Conservation (phyloP, 2,329 filamentous ascomycete genomes). For the Apiospora kogelbergensis region DNA sequence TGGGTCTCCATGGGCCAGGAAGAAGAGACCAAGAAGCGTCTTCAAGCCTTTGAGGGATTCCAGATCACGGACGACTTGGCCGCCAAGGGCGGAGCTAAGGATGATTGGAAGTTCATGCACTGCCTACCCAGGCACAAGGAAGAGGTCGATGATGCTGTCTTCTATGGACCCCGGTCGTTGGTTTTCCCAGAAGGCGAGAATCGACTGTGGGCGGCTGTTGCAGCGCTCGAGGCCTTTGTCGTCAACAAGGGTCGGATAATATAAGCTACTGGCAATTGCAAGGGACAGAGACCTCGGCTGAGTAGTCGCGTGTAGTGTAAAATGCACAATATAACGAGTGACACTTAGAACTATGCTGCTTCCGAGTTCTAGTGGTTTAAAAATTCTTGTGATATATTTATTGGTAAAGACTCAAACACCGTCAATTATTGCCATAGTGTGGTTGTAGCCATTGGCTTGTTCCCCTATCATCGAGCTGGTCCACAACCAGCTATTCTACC, state of each 20-base stretch:
- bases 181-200: slow-evolving; percentile 97
- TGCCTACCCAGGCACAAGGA: slow-evolving; percentile 89
- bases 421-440: background rate
- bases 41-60: slow-evolving; percentile 84
- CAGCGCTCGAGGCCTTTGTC: slow-evolving; percentile 83
- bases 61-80: slow-evolving; percentile 89
- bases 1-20: slow-evolving; percentile 99
- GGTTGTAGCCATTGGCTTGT: too few relatives aligned
- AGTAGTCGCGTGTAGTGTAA: background rate
- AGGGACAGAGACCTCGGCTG: background rate
- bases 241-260: slow-evolving; percentile 86
- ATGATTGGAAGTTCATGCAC: slow-evolving; percentile 97
- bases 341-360: too few relatives aligned
- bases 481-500: background rate
- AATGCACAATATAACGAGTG: background rate
- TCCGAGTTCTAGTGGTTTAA: background rate
- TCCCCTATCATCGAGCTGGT: too few relatives aligned
- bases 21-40: slow-evolving; percentile 71
- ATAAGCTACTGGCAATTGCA: slow-evolving; percentile 20
- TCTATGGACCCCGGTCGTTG: slow-evolving; percentile 80
- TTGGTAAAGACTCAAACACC: background rate
- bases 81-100: slow-evolving; percentile 79
- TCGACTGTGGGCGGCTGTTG: slow-evolving; percentile 85
- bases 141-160: slow-evolving; percentile 92
- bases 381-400: too few relatives aligned